Conservation (phyloP, 1,284 basidiomycete genomes). For the Inonotus obliquus region DNA sequence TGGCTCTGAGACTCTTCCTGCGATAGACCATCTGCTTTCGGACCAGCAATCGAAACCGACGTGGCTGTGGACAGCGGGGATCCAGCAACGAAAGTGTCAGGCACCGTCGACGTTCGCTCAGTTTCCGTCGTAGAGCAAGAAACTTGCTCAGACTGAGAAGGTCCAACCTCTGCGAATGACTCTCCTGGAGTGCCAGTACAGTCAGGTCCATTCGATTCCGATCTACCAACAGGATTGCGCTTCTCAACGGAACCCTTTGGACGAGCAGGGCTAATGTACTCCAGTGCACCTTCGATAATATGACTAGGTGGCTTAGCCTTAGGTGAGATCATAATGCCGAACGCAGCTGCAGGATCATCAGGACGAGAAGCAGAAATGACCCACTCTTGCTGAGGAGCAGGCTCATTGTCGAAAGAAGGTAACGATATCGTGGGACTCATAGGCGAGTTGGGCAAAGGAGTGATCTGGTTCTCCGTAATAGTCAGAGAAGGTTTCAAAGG, state of each 20-base stretch:
- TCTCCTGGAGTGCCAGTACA: background rate
- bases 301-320: constrained; percentile 15
- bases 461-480: background rate
- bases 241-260: background rate
- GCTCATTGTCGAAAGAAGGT: constrained; percentile 8
- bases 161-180: background rate
- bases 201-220: background rate
- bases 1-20: constrained; percentile 12
- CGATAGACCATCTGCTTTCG: constrained; percentile 16
- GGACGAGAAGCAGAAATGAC: constrained; percentile 13
- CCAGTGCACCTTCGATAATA: constrained; percentile 11
- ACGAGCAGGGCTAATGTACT: background rate
- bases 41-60: constrained; percentile 39
- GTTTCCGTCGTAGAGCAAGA: constrained; percentile 32
- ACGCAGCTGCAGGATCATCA: constrained; percentile 16
- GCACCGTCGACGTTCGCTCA: constrained; percentile 37
- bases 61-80: constrained; percentile 60
- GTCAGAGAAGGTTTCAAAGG: background rate
- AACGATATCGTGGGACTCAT: background rate
- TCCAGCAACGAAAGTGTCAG: constrained; percentile 44
- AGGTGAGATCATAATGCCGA: constrained; percentile 18
- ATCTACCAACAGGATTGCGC: too few relatives aligned
- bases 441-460: background rate
- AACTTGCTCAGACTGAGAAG: constrained; percentile 1
- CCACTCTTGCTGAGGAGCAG: constrained; percentile 17